These are phyloP conservation scores for Cladochytrium replicatum DNA, from an alignment of 192 early-diverging fungal species.

Conservation along the genomic window DNA sequence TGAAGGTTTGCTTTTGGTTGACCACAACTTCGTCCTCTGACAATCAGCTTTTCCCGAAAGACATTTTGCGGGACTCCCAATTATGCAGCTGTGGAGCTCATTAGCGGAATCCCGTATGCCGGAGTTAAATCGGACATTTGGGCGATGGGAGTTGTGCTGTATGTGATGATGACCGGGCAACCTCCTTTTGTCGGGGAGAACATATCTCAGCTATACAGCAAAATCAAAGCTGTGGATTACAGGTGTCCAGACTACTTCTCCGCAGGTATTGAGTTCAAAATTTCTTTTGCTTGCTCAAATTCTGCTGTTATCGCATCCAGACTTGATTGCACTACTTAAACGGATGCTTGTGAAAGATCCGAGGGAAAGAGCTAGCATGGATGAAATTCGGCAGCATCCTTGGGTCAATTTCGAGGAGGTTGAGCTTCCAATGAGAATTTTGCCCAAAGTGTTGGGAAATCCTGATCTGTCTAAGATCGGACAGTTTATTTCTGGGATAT, in stretches of 20 bases:
- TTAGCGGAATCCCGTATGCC: constrained; percentile 49
- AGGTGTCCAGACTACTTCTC: constrained; percentile 50
- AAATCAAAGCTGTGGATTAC: constrained; percentile 53
- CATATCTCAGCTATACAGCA: constrained; percentile 42
- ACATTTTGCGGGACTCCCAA: constrained; percentile 60
- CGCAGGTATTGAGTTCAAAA: constrained; percentile 22
- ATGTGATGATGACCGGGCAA: constrained; percentile 47
- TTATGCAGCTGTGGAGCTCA: constrained; percentile 53
- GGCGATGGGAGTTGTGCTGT: constrained; percentile 58
- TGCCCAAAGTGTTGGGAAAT: constrained; percentile 28
- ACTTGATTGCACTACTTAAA: constrained; percentile 33
- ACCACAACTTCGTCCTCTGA: background rate
- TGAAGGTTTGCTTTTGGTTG: constrained; percentile 33
- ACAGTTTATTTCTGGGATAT: constrained; percentile 40
- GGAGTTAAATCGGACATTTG: constrained; percentile 56
- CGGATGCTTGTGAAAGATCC: constrained; percentile 51
- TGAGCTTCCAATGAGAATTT: constrained; percentile 23
- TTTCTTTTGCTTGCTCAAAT: constrained; percentile 4
- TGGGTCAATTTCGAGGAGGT: constrained; percentile 52
- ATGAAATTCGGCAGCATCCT: constrained; percentile 35
- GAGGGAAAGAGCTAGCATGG: constrained; percentile 39
- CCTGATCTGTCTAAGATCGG: constrained; percentile 26
- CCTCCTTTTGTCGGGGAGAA: constrained; percentile 45
- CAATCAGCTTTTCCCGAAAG: constrained; percentile 10
- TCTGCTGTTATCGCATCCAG: too few species aligned